Conservation (phyloP, 1,139 yeast species). For the Debaryomyces udenii region DNA sequence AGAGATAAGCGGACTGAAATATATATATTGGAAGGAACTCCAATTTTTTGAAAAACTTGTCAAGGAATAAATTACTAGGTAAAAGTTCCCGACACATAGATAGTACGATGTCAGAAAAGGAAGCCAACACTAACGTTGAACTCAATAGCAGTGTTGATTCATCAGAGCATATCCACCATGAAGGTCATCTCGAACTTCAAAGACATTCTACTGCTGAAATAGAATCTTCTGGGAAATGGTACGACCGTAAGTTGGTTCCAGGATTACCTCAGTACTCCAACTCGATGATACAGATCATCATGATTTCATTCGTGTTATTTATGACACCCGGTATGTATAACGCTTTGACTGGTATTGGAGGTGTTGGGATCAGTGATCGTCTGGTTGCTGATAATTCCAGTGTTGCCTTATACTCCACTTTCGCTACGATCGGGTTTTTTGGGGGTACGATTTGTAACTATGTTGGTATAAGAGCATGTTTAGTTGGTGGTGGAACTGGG, state of each 20-base stretch:
- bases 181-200: slow-evolving; percentile 28
- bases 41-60: neutral
- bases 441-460: slow-evolving; percentile 61
- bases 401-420: slow-evolving; percentile 58
- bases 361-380: slow-evolving; percentile 45
- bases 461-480: slow-evolving; percentile 51
- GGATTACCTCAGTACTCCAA: slow-evolving; percentile 44
- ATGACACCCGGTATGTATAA: slow-evolving; percentile 63
- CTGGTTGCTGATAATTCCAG: slow-evolving; percentile 53
- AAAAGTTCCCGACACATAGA: too few species aligned
- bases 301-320: slow-evolving; percentile 54
- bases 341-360: slow-evolving; percentile 59
- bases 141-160: slow-evolving; percentile 13
- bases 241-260: slow-evolving; percentile 33
- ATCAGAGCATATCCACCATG: slow-evolving; percentile 1
- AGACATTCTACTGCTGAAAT: slow-evolving; percentile 33
- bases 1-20: neutral
- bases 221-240: slow-evolving; percentile 42
- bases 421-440: slow-evolving; percentile 61
- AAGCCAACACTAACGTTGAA: slow-evolving; percentile 8
- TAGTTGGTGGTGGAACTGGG: slow-evolving; percentile 58
- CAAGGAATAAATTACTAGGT: too few species aligned
- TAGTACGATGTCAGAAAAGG: slow-evolving; percentile 8
- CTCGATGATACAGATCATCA: slow-evolving; percentile 47
- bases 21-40: neutral